These are phyloP conservation scores for Brassica carinata DNA, from an alignment of 345 rosid genomes.

Conservation along the genomic window DNA sequence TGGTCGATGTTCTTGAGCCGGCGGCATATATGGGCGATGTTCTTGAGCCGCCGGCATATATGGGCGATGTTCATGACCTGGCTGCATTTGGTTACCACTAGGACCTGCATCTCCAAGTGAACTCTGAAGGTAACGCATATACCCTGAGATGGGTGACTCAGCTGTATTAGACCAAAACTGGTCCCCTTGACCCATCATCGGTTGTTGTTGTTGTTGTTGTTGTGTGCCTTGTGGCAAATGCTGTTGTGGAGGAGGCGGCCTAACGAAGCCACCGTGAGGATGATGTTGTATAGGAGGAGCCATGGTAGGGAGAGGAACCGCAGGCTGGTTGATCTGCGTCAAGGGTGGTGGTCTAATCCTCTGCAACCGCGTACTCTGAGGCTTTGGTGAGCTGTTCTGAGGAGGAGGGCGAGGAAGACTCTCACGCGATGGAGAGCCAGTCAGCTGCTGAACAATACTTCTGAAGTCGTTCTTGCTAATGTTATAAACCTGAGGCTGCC, in stretches of 20 bases:
- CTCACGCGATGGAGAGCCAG: conserved; percentile 82
- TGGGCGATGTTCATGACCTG: conserved; percentile 20
- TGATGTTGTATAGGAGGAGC: conserved; percentile 25
- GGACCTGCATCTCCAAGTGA: conserved; percentile 55
- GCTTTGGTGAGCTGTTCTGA: conserved; percentile 63
- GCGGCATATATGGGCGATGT: not conserved
- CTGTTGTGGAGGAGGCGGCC: conserved; percentile 4
- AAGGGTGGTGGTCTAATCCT: conserved; percentile 85
- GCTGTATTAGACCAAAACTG: conserved; percentile 55
- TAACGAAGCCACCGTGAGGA: conserved; percentile 8
- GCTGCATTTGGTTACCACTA: conserved; percentile 52
- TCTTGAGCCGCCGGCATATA: not conserved
- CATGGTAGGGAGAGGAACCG: conserved; percentile 42
- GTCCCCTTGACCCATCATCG: conserved; percentile 52
- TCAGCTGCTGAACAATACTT: conserved; percentile 86
- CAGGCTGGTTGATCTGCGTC: conserved; percentile 66
- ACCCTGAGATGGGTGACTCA: conserved; percentile 83
- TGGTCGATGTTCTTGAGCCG: not conserved
- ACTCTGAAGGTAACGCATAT: conserved; percentile 80
- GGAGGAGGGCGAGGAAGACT: conserved; percentile 84
- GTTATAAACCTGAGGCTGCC: conserved; percentile 93
- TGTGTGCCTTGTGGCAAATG: conserved; percentile 36
- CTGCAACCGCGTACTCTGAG: conserved; percentile 80
- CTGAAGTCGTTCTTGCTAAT: conserved; percentile 91
- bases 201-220: conserved; percentile 36